Base-by-base conservation (phyloP, 2,329 filamentous ascomycete genomes). In the Talaromyces atroroseus region DNA sequence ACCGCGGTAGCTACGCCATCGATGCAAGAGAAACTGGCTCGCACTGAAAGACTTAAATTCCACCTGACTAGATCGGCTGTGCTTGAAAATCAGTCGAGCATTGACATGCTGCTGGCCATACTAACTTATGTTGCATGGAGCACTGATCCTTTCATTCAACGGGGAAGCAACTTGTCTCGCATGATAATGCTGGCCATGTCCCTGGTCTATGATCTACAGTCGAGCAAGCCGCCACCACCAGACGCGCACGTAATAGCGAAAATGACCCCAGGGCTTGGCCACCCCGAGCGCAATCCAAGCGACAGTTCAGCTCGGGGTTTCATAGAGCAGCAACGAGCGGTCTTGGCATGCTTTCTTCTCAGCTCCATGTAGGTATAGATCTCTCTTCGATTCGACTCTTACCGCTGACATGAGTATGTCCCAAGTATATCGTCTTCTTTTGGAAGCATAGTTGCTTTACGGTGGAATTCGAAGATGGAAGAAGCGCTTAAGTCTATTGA, bases 91-190 rank as follows among this genome's bases (percentile, higher is more conserved):
- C 57, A 69, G 54, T 68, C 65, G 34, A 67, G 54, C 54, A 68
- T 74, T 6, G 72, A 75, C 56, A 52, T 74, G 49, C 64, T 75
- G 5, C 64, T 71, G 11, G 67, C 66, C 5, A 16, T 72, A 16
- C 59, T 75, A n/a, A 71, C 66, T 1, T 75, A 70, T 57, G 49
- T 73, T 38, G 62, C 69, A 50, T 74, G 72, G 72, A 70, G 71
- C 56, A 69, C 64, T n/a, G 69, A 73, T 32, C 52, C 63, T 16
- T 68, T 72, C 47, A 66, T 70, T n/a, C 64, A 64, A 14, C 58
- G 63, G 44, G 61, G 64, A 55, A 62, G 65, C 56, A 63, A 64
- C 21, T 24, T 71, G 2, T 72, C 70, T 45, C 69, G 69, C 16
- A 62, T 75, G n/a, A 71, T 71, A 63, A 67, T 67, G 68, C 62